A percentile compares a stretch with the other conserved stretches of the same genome.
Evolutionary conservation across 495 filamentous ascomycete species (phyloP).

Genomic region (Umbilicaria muhlenbergii): DNA sequence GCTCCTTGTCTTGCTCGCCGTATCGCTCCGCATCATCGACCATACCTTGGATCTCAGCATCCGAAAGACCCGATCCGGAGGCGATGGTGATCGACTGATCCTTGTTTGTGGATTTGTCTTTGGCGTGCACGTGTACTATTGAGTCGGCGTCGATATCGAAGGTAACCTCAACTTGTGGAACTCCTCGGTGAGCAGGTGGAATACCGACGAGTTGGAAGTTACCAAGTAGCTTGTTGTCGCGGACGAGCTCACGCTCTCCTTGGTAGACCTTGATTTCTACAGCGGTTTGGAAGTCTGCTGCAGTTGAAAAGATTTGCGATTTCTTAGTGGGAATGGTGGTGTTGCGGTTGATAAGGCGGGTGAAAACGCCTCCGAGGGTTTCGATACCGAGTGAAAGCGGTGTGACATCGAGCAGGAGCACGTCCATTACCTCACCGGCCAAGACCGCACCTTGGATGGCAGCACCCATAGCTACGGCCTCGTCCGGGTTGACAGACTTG

Average conservation of each 20-base stretch:
- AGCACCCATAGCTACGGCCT: constrained; percentile 97
- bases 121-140: constrained; percentile 96
- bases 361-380: constrained; percentile 98
- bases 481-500: constrained; percentile 98
- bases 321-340: constrained; percentile 99
- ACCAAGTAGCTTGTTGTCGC: constrained; percentile 96
- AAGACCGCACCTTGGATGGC: constrained; percentile 97
- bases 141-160: constrained; percentile 99
- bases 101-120: constrained; percentile 99
- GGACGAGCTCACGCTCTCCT: constrained; percentile 98
- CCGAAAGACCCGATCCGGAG: constrained; percentile 93
- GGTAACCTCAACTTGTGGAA: constrained; percentile 95
- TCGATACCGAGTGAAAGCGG: constrained; percentile 98
- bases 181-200: constrained; percentile 91
- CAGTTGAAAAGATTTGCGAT: constrained; percentile 96
- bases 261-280: constrained; percentile 99
- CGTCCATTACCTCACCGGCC: constrained; percentile 90
- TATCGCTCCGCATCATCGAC: constrained; percentile 96
- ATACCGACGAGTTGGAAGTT: constrained; percentile 99
- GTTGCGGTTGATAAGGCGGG: constrained; percentile 98
- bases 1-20: constrained; percentile 88
- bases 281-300: constrained; percentile 97
- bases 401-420: constrained; percentile 92
- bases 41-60: constrained; percentile 89
- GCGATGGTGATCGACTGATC: constrained; percentile 99